These are phyloP conservation scores for Panicum virgatum DNA, from an alignment of 202 grass and related monocot species.

Conservation along the genomic window DNA sequence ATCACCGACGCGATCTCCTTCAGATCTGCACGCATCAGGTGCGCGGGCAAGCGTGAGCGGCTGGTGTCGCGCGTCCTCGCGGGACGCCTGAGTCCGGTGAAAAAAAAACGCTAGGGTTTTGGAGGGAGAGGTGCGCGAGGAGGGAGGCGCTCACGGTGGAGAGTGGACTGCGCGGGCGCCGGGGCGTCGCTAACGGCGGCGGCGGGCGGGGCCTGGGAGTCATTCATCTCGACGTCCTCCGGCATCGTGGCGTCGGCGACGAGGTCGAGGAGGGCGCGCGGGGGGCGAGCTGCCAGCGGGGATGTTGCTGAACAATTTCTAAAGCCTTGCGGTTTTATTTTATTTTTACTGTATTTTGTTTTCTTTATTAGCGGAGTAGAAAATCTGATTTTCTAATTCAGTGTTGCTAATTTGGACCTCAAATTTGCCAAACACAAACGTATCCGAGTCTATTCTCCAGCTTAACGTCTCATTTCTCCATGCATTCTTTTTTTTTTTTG, in stretches of 20 bases:
- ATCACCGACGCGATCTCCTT: slow-evolving; percentile 77
- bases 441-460: too few relatives aligned
- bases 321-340: not conserved
- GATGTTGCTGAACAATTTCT: not conserved
- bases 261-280: slow-evolving; percentile 12
- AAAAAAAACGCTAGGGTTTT: slow-evolving; percentile 41
- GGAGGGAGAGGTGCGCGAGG: too few relatives aligned
- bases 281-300: not conserved
- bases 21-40: slow-evolving; percentile 50
- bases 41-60: not conserved
- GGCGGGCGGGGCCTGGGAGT: slow-evolving; percentile 25
- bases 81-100: not conserved
- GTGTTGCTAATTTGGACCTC: too few relatives aligned
- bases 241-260: slow-evolving; percentile 43
- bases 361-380: too few relatives aligned
- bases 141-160: slow-evolving; percentile 45
- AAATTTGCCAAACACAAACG: too few relatives aligned
- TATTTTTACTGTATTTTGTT: not conserved
- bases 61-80: too few relatives aligned
- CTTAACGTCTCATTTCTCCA: too few relatives aligned
- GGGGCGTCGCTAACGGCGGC: not conserved
- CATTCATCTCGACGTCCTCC: slow-evolving; percentile 63
- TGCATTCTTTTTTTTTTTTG: too few relatives aligned
- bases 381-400: too few relatives aligned
- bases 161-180: slow-evolving; percentile 13